Evolutionary conservation across 2,329 filamentous ascomycete species (phyloP), one percentile per base, ranked within the genome.

Genomic region (Fusarium subglutinans): DNA sequence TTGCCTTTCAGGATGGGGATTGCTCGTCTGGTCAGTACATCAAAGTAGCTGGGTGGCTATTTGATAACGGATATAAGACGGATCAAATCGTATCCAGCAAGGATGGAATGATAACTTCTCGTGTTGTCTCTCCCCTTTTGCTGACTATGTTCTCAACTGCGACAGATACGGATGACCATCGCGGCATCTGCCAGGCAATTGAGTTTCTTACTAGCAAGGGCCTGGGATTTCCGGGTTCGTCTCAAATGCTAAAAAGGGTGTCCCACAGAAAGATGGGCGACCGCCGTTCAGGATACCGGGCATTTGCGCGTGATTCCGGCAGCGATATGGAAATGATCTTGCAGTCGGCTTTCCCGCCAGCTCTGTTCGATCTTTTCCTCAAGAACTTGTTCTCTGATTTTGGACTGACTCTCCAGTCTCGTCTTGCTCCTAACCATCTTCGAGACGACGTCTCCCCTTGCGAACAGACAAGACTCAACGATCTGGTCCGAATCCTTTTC

Each of bases 1-100:
- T 0, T 26, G 18, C 3, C 5, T 20, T 28, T 47, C 5, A 20
- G 44, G 8, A 20, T 7, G 44, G 44, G 18, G 0, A 10, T 5
- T 47, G 6, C 18, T 47, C 24, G 18, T 3, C 12, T 28, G 44
- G 20, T 17, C 8, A n/a, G 9, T 43, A n/a, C 40, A 43, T n/a
- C 3, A n/a, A n/a, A 15, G 22, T 7, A 4, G 40, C 22, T 43
- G 40, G 5, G 40, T 43, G 40, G 14, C 40, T 43, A 4, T 43
- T 43, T 10, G 40, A 9, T n/a, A 43, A 43, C 14, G 40, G 40
- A 4, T 43, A 43, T n/a, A 4, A 5, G 30, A 30, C 30, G 30
- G 10, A 30, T 12, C 28, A 30, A 30, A 12, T 30, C 28, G 10
- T 12, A 30, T 30, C 10, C 28, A 1, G 3, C 22, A 4, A n/a